Percentiles rank a stretch among this genome's conserved stretches.
phyloP scores from a whole-genome alignment of 805 yeast genomes.

The Myxozyma neglecta region DNA sequence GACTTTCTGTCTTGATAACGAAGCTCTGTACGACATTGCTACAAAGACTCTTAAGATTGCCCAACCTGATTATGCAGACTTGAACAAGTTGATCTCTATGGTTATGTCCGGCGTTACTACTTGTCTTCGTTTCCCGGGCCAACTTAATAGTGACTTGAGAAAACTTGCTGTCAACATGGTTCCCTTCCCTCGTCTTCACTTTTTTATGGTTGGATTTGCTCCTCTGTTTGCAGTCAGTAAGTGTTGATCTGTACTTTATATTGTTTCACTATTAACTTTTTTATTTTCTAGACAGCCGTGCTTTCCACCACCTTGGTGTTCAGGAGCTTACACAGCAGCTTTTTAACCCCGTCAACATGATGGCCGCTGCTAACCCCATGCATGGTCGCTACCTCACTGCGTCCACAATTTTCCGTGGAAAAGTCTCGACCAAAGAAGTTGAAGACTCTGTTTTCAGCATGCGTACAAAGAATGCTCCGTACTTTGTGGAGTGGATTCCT shows the following conservation, averaged over 20 bases:
- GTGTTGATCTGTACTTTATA: background rate
- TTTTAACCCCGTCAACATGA: slow-evolving; percentile 90
- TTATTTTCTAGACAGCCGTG: slow-evolving; percentile 57
- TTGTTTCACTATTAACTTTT: background rate
- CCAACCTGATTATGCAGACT: slow-evolving; percentile 75
- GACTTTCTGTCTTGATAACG: slow-evolving; percentile 93
- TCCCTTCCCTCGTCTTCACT: slow-evolving; percentile 93
- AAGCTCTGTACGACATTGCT: slow-evolving; percentile 87
- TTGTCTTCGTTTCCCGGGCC: slow-evolving; percentile 91
- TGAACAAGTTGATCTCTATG: slow-evolving; percentile 79
- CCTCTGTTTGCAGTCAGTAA: slow-evolving; percentile 66
- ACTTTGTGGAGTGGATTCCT: slow-evolving; percentile 95
- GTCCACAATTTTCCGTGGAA: slow-evolving; percentile 92
- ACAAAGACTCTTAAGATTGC: slow-evolving; percentile 78
- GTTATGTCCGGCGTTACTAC: slow-evolving; percentile 97
- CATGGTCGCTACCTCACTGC: slow-evolving; percentile 90
- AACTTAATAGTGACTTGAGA: slow-evolving; percentile 87
- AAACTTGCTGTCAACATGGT: slow-evolving; percentile 91
- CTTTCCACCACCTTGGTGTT: slow-evolving; percentile 80
- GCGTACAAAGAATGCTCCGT: slow-evolving; percentile 75
- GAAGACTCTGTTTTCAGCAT: slow-evolving; percentile 89
- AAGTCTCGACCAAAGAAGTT: slow-evolving; percentile 87
- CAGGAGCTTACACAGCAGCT: slow-evolving; percentile 92
- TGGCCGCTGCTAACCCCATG: slow-evolving; percentile 93
- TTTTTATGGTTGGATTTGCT: slow-evolving; percentile 94